Conservation (phyloP, 2,329 filamentous ascomycete genomes). For the Fusarium succisae region DNA sequence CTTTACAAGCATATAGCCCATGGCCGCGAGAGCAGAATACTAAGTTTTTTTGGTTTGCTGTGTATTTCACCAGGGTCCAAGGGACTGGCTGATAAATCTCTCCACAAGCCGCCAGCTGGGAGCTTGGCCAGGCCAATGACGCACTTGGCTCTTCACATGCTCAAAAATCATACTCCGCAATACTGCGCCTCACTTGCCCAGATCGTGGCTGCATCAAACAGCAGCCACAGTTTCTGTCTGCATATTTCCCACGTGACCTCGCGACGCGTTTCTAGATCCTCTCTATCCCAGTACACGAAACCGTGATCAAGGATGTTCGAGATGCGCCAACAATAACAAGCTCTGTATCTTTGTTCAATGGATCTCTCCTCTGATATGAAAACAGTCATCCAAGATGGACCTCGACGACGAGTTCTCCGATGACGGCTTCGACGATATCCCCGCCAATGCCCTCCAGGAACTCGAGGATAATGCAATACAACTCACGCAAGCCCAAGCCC, state of each 20-base stretch:
- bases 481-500: constrained; percentile 59
- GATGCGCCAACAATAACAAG: constrained; percentile 2
- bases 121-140: constrained; percentile 35
- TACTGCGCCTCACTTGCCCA: constrained; percentile 3
- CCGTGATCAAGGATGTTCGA: constrained; percentile 4
- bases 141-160: constrained; percentile 40
- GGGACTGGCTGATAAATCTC: neutral
- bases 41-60: neutral
- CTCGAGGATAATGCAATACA: constrained; percentile 72
- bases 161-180: constrained; percentile 22
- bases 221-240: neutral
- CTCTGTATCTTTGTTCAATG: constrained; percentile 31
- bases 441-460: constrained; percentile 66
- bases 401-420: constrained; percentile 70
- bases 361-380: constrained; percentile 12
- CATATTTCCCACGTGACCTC: constrained; percentile 41
- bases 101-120: constrained; percentile 3
- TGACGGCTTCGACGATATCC: constrained; percentile 70
- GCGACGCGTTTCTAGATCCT: constrained; percentile 39
- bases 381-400: constrained; percentile 46
- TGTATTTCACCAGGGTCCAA: neutral
- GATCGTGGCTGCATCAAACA: neutral
- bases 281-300: constrained; percentile 6
- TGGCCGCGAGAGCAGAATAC: neutral
- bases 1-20: neutral